These are phyloP conservation scores for Apiotrichum gamsii DNA, from an alignment of 1,284 basidiomycete genomes.

Conservation along the genomic window DNA sequence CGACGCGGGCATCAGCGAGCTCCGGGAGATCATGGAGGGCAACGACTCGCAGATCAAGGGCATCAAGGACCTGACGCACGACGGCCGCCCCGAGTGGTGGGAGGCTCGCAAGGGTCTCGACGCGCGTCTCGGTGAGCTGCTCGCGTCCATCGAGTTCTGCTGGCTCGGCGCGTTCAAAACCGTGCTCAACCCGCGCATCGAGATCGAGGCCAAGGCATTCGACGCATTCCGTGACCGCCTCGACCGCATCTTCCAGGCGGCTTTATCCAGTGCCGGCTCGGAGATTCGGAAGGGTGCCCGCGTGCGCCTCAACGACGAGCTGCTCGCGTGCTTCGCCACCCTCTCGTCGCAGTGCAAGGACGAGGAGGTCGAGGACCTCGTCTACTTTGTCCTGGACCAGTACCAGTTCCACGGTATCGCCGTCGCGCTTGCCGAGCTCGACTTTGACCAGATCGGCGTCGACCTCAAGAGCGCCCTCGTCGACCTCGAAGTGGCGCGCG, in stretches of 20 bases:
- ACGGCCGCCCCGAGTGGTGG: slow-evolving; percentile 64
- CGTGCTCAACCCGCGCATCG: slow-evolving; percentile 58
- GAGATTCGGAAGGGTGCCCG: slow-evolving; percentile 44
- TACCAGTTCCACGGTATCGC: slow-evolving; percentile 88
- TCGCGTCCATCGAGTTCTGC: slow-evolving; percentile 83
- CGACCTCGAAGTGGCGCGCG: slow-evolving; percentile 55
- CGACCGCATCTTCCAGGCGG: slow-evolving; percentile 66
- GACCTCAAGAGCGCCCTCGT: slow-evolving; percentile 55
- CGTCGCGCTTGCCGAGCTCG: slow-evolving; percentile 85
- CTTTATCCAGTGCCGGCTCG: slow-evolving; percentile 54
- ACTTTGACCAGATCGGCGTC: slow-evolving; percentile 63
- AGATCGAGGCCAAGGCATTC: slow-evolving; percentile 52
- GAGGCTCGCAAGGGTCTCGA: slow-evolving; percentile 68
- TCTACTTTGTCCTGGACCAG: slow-evolving; percentile 88
- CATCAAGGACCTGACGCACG: slow-evolving; percentile 39
- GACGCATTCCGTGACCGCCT: slow-evolving; percentile 59
- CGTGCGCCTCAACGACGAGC: slow-evolving; percentile 57
- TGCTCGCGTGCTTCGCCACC: slow-evolving; percentile 80
- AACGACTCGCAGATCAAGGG: slow-evolving; percentile 52
- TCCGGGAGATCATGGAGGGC: slow-evolving; percentile 69
- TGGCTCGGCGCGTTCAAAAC: slow-evolving; percentile 99
- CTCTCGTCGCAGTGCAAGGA: slow-evolving; percentile 74
- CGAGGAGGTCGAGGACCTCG: slow-evolving; percentile 90
- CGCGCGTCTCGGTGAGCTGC: slow-evolving; percentile 63
- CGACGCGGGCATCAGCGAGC: slow-evolving; percentile 64